Evolutionary conservation across 768 basidiomycete species (phyloP).

Genomic region (Termitomyces sp.): DNA sequence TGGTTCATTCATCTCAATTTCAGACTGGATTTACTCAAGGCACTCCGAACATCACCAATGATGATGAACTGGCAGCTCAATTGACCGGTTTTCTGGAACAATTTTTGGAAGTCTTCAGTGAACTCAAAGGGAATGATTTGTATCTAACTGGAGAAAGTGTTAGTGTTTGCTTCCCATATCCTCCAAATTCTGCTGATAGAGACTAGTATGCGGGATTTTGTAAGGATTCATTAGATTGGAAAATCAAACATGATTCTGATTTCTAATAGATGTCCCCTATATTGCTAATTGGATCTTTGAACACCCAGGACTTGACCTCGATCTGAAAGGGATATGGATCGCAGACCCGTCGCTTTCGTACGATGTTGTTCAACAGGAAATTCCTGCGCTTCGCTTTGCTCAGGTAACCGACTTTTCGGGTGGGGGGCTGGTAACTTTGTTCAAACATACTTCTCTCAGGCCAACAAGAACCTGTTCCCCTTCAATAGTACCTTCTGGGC

Average conservation of each 20-base stretch:
- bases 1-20: neutral
- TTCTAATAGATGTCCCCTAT: slow-evolving; percentile 35
- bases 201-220: slow-evolving; percentile 65
- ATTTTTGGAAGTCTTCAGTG: slow-evolving; percentile 59
- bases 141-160: slow-evolving; percentile 67
- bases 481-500: slow-evolving; percentile 52
- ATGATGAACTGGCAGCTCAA: slow-evolving; percentile 52
- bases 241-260: neutral
- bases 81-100: slow-evolving; percentile 53
- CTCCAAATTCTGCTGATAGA: neutral
- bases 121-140: slow-evolving; percentile 63
- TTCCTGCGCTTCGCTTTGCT: slow-evolving; percentile 60
- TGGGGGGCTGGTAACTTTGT: neutral
- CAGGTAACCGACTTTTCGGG: slow-evolving; percentile 20
- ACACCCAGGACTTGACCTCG: slow-evolving; percentile 47
- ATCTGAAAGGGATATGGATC: slow-evolving; percentile 60
- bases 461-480: slow-evolving; percentile 52
- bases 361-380: slow-evolving; percentile 52
- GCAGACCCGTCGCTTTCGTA: slow-evolving; percentile 43
- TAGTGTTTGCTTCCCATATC: slow-evolving; percentile 17
- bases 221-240: slow-evolving; percentile 22
- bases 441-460: slow-evolving; percentile 21
- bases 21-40: slow-evolving; percentile 69
- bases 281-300: slow-evolving; percentile 69
- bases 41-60: slow-evolving; percentile 49